Conservation (phyloP, 1,284 basidiomycete genomes). For the Boletus mariae region DNA sequence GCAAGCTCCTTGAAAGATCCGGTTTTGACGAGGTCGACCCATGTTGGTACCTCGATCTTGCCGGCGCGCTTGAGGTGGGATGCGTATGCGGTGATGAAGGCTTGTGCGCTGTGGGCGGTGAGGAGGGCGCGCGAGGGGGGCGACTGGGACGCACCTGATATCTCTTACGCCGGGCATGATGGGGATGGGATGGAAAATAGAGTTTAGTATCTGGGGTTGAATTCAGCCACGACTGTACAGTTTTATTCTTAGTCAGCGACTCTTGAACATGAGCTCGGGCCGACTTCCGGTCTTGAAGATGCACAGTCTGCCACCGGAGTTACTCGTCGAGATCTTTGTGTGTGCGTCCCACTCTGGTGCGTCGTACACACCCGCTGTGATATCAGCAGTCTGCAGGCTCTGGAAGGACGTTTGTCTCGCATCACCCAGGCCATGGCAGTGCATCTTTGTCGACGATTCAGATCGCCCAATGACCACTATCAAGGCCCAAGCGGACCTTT, state of each 20-base stretch:
- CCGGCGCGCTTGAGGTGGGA: constrained; percentile 94
- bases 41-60: constrained; percentile 97
- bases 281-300: background rate
- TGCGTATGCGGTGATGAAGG: constrained; percentile 89
- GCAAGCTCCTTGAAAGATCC: constrained; percentile 97
- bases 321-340: constrained; percentile 60
- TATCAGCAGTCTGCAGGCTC: constrained; percentile 50
- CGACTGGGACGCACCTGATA: constrained; percentile 63
- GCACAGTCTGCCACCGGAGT: constrained; percentile 51
- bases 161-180: constrained; percentile 93
- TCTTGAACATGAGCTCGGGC: background rate
- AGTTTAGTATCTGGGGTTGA: constrained; percentile 36
- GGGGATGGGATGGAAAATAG: constrained; percentile 37
- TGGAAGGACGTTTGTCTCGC: constrained; percentile 51
- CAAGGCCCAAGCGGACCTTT: constrained; percentile 47
- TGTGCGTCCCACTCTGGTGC: constrained; percentile 39
- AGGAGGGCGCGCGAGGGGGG: background rate
- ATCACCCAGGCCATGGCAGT: constrained; percentile 59
- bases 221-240: constrained; percentile 45
- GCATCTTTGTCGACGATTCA: constrained; percentile 46
- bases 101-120: constrained; percentile 63
- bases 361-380: constrained; percentile 42
- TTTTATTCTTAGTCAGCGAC: constrained; percentile 37
- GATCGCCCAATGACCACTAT: constrained; percentile 35
- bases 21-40: constrained; percentile 99